A percentile compares a stretch with the other conserved stretches of the same genome.
phyloP scores from a whole-genome alignment of 2,329 filamentous ascomycete species.

The Phoma sp. region DNA sequence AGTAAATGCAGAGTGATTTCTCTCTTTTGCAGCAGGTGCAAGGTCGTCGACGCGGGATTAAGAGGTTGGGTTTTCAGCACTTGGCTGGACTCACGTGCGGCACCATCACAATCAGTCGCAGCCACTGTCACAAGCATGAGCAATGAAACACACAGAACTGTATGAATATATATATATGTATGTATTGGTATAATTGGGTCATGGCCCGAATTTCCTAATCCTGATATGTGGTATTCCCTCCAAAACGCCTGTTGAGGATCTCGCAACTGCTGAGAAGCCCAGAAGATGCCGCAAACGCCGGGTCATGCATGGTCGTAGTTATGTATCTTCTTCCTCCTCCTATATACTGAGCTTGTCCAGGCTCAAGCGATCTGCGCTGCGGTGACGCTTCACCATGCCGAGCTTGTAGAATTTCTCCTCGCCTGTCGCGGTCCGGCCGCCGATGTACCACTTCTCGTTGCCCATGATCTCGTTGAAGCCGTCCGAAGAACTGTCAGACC shows the following conservation, averaged over 20 bases:
- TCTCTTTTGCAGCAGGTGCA: background rate
- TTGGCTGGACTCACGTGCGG: slow-evolving; percentile 23
- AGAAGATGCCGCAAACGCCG: slow-evolving; percentile 34
- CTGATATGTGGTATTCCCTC: slow-evolving; percentile 10
- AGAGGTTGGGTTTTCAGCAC: background rate
- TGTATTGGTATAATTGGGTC: slow-evolving; percentile 13
- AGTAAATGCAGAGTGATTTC: background rate
- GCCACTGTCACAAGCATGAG: background rate
- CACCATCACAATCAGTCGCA: background rate
- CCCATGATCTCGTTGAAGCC: slow-evolving; percentile 76
- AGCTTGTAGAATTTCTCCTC: slow-evolving; percentile 84
- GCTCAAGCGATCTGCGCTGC: slow-evolving; percentile 76
- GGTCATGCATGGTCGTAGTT: slow-evolving; percentile 30
- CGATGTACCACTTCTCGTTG: slow-evolving; percentile 82
- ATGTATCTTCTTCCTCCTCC: slow-evolving; percentile 29
- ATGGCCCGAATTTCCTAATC: slow-evolving; percentile 2
- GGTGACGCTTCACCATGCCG: slow-evolving; percentile 73
- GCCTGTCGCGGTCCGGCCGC: slow-evolving; percentile 74
- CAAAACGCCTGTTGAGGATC: slow-evolving; percentile 20
- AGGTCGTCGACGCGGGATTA: slow-evolving; percentile 2
- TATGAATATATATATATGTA: background rate
- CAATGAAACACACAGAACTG: slow-evolving; percentile 16
- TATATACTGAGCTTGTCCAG: slow-evolving; percentile 77
- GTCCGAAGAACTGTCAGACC: slow-evolving; percentile 76
- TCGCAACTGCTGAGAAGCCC: slow-evolving; percentile 16